phyloP scores from a whole-genome alignment of 2,329 filamentous ascomycete genomes.

The Alternaria brassicae region DNA sequence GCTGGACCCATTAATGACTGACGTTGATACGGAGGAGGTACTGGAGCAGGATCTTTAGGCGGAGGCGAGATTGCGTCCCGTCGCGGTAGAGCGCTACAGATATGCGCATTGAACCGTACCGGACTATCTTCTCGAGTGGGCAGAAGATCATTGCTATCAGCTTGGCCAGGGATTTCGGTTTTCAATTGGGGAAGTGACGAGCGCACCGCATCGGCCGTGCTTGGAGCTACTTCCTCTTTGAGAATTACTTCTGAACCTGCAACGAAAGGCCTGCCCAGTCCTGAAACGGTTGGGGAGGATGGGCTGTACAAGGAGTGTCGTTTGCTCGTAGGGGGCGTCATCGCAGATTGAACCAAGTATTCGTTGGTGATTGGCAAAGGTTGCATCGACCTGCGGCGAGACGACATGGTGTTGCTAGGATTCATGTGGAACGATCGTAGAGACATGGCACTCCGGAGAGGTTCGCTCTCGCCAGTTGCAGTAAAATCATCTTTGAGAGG shows the following conservation, averaged over 20 bases:
- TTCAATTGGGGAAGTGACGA: slow-evolving; percentile 4
- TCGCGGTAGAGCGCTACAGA: slow-evolving; percentile 36
- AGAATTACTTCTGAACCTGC: neutral
- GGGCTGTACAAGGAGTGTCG: slow-evolving; percentile 44
- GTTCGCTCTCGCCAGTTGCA: slow-evolving; percentile 33
- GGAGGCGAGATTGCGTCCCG: slow-evolving; percentile 40
- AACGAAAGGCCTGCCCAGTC: slow-evolving; percentile 15
- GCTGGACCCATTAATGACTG: slow-evolving; percentile 33
- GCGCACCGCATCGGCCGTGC: slow-evolving; percentile 7
- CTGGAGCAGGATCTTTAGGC: slow-evolving; percentile 34
- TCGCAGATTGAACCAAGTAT: slow-evolving; percentile 34
- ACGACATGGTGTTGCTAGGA: slow-evolving; percentile 37
- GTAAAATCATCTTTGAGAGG: slow-evolving; percentile 40
- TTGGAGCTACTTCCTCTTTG: neutral
- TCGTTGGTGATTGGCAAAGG: slow-evolving; percentile 48
- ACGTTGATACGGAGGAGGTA: slow-evolving; percentile 32
- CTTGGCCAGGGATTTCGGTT: neutral
- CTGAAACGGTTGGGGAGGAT: slow-evolving; percentile 31
- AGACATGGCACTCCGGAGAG: slow-evolving; percentile 43
- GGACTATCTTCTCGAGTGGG: slow-evolving; percentile 29
- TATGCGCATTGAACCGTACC: slow-evolving; percentile 33
- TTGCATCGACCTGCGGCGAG: slow-evolving; percentile 49
- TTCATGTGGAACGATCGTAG: slow-evolving; percentile 51
- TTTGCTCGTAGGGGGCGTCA: slow-evolving; percentile 25
- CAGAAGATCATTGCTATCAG: neutral